Base-by-base conservation (phyloP, 208 protist species). In the Trypanosoma rangeli region DNA sequence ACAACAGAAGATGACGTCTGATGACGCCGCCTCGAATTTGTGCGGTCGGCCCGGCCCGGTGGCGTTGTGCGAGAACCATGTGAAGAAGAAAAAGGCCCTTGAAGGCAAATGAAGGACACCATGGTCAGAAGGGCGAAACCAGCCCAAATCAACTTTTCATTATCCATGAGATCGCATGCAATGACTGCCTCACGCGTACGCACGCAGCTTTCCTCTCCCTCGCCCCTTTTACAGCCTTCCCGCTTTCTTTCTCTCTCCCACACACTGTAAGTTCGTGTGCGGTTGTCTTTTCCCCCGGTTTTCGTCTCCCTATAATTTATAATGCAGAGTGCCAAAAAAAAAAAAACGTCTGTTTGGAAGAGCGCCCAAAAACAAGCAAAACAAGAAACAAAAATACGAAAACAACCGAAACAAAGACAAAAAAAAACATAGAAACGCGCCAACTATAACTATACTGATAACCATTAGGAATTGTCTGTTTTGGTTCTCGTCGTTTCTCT, bases 61-160 rank as follows among this genome's bases (percentile, higher is more conserved):
- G 3, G 70, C 62, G 10, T 49, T 18, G 35, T 0, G 35, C 54
- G 35, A 58, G 28, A 49, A 22, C 48, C 37, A 4, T 20, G 55
- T 48, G 48, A 68, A 44, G 24, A 42, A 28, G n/a, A 46, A 39
- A 73, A 22, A 63, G 69, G 62, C 20, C 79, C 80, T n/a, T 92
- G 86, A 33, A 92, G 61, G 20, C 72, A 74, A 29, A 92, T 58
- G 31, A 89, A 60, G 4, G 74, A 65, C 10, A 76, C 63, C 0
- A 89, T 66, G 18, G 71, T 70, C 0, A 75, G 54, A 5, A 83
- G 54, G 7, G 64, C 71, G 35, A 73, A 69, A 44, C 78, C 76
- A 22, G 78, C 77, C 55, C 80, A 79, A 22, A 84, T 35, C 2
- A 89, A 37, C 31, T 80, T 89, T 69, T 89, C 81, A 42, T 76